A percentile compares a stretch with the other conserved stretches of the same genome.
These are phyloP conservation scores for Cinnamomum chago DNA, from an alignment of 164 flowering plant species.

Conservation along the genomic window DNA sequence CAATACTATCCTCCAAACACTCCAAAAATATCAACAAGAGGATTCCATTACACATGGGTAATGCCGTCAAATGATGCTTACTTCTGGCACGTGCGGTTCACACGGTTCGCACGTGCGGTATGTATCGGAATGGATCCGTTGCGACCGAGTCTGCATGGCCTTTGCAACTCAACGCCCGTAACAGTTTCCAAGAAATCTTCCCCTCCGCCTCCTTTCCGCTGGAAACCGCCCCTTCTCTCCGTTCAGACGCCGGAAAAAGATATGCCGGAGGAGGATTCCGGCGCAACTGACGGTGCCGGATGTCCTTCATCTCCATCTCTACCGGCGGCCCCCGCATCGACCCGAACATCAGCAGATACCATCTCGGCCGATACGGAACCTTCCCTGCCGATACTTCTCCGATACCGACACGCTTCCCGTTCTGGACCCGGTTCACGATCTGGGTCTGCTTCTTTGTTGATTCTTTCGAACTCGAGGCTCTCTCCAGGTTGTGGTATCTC, in stretches of 20 bases:
- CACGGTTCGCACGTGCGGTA: constrained; percentile 11
- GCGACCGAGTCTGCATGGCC: constrained; percentile 36
- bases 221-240: constrained; percentile 9
- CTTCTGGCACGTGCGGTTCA: neutral
- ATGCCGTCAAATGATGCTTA: neutral
- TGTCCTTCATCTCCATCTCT: constrained; percentile 62
- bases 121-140: constrained; percentile 31
- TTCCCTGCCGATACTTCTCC: neutral
- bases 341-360: constrained; percentile 36
- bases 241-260: constrained; percentile 12
- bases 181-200: constrained; percentile 34
- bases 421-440: constrained; percentile 2
- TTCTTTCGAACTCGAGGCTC: constrained; percentile 18
- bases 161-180: constrained; percentile 54
- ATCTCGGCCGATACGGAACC: constrained; percentile 22
- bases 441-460: neutral
- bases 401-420: constrained; percentile 3
- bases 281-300: constrained; percentile 53
- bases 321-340: constrained; percentile 52
- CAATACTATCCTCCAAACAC: neutral
- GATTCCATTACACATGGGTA: neutral
- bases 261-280: constrained; percentile 19
- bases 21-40: neutral
- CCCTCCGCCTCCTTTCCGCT: constrained; percentile 11
- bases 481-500: constrained; percentile 13